Evolutionary conservation across 306 rosid genomes (phyloP).

Genomic region (Trifolium pratense): DNA sequence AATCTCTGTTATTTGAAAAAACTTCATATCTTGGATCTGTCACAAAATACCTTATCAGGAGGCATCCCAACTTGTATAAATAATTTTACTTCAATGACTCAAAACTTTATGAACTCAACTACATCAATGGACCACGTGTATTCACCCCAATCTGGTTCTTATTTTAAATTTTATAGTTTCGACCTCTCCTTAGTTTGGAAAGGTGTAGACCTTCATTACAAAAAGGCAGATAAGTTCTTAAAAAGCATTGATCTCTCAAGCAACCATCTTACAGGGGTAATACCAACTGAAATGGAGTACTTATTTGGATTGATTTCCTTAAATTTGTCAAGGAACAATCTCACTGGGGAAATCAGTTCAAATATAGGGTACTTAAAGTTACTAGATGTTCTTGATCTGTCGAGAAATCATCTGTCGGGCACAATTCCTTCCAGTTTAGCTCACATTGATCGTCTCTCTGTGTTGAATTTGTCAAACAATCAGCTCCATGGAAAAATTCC

Average conservation of each 20-base stretch:
- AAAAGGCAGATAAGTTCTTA: neutral
- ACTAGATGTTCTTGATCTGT: neutral
- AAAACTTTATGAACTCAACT: neutral
- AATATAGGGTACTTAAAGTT: neutral
- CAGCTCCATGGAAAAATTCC: neutral
- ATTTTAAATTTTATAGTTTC: no score
- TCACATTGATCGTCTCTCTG: neutral
- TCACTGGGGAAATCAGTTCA: neutral
- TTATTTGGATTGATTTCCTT: neutral
- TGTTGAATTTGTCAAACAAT: slow-evolving; percentile 1
- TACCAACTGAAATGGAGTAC: neutral
- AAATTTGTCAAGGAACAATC: slow-evolving; percentile 7
- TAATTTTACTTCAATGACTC: neutral
- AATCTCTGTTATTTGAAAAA: neutral
- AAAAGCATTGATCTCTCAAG: slow-evolving; percentile 1
- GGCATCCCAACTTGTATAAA: neutral
- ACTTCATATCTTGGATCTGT: neutral
- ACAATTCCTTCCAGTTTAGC: neutral
- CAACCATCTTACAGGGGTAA: neutral
- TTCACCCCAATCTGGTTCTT: no score
- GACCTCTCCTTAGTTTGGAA: neutral
- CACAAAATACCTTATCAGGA: neutral
- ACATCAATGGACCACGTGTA: no score
- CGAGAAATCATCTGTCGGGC: neutral
- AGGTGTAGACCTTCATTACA: neutral